Percentiles rank a stretch among this genome's conserved stretches.
These are phyloP conservation scores for Metschnikowia rubicola DNA, from an alignment of 805 yeast species.

Conservation along the genomic window DNA sequence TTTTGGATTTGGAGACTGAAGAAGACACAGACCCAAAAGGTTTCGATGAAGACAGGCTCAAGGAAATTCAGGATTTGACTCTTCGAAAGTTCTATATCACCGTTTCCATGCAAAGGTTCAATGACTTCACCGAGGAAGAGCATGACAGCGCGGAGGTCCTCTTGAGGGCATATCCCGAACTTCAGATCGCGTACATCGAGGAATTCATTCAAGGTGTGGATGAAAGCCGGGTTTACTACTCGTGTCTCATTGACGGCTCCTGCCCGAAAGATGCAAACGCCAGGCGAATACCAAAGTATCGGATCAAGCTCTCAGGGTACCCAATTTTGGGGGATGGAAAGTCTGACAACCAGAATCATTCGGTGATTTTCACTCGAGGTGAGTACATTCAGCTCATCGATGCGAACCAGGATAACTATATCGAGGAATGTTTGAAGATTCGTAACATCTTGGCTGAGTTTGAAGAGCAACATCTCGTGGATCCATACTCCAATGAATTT, in stretches of 20 bases:
- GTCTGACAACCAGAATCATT: slow-evolving; percentile 83
- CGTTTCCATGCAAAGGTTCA: slow-evolving; percentile 83
- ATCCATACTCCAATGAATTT: slow-evolving; percentile 13
- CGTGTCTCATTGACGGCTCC: slow-evolving; percentile 78
- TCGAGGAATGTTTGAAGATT: slow-evolving; percentile 81
- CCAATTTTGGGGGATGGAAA: slow-evolving; percentile 88
- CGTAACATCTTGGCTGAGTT: slow-evolving; percentile 80
- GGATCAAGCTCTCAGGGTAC: slow-evolving; percentile 76
- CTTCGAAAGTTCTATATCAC: slow-evolving; percentile 76
- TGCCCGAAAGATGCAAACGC: slow-evolving; percentile 58
- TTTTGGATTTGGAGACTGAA: slow-evolving; percentile 92
- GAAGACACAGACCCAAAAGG: slow-evolving; percentile 33
- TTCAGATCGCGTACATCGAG: slow-evolving; percentile 89
- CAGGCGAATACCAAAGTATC: slow-evolving; percentile 62
- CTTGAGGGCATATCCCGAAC: slow-evolving; percentile 78
- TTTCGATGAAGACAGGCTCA: slow-evolving; percentile 8
- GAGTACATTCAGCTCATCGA: slow-evolving; percentile 81
- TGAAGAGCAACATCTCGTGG: slow-evolving; percentile 51
- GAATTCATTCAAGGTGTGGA: slow-evolving; percentile 77
- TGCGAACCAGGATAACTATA: slow-evolving; percentile 83
- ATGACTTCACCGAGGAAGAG: slow-evolving; percentile 69
- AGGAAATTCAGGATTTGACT: slow-evolving; percentile 52
- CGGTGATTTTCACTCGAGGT: slow-evolving; percentile 77
- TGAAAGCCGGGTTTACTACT: slow-evolving; percentile 60
- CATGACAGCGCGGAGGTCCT: slow-evolving; percentile 77